Evolutionary conservation across 768 basidiomycete genomes (phyloP).

Genomic region (Kwoniella shandongensis): DNA sequence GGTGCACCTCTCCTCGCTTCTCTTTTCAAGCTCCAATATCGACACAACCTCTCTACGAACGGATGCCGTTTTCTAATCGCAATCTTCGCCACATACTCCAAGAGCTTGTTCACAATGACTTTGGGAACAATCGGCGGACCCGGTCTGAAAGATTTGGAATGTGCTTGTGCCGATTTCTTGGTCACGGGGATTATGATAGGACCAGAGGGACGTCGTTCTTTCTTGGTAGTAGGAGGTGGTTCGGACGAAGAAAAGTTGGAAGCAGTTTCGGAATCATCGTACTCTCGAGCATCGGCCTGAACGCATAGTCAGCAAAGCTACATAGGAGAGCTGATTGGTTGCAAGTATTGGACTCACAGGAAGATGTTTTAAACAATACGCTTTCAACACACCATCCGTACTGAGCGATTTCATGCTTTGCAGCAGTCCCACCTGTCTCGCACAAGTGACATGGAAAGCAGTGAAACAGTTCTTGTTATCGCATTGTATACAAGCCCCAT

Average conservation of each 20-base stretch:
- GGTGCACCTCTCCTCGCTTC: constrained; percentile 92
- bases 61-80: constrained; percentile 71
- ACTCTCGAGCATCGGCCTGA: constrained; percentile 46
- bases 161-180: constrained; percentile 81
- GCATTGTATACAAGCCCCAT: constrained; percentile 95
- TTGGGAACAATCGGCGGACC: constrained; percentile 89
- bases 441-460: constrained; percentile 94
- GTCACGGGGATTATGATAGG: constrained; percentile 36
- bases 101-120: constrained; percentile 75
- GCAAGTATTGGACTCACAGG: constrained; percentile 62
- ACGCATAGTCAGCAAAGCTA: constrained; percentile 1
- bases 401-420: constrained; percentile 53
- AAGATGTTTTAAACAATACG: constrained; percentile 87
- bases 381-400: constrained; percentile 59
- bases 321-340: not conserved
- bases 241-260: constrained; percentile 17
- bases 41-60: constrained; percentile 73
- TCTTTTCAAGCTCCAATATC: constrained; percentile 96
- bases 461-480: constrained; percentile 83
- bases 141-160: constrained; percentile 85
- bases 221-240: constrained; percentile 32
- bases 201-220: constrained; percentile 5
- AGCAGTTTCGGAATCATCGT: constrained; percentile 55
- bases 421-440: constrained; percentile 76
- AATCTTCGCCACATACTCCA: constrained; percentile 70